Base-by-base conservation (phyloP, 1,284 basidiomycete species). In the Heterobasidion parviporum region DNA sequence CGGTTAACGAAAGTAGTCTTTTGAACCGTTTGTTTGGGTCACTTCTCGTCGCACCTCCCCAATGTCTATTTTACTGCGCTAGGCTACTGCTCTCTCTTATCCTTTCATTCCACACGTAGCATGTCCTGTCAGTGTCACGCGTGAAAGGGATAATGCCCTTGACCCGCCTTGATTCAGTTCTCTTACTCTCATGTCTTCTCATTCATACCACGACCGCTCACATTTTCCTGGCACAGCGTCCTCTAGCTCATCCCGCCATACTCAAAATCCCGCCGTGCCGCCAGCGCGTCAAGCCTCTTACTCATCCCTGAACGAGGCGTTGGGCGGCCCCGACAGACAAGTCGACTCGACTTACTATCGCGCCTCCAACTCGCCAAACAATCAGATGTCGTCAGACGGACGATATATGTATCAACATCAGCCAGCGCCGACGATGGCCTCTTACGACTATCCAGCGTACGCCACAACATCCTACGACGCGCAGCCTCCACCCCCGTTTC, bases 371-470 rank as follows among this genome's bases (percentile, higher is more conserved):
- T 53, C 60, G n/a, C 26, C 56, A 47, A 43, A 57, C 45, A 46
- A 62, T 32, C 60, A 61, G 41, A 80, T 82, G 79, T 70, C 80
- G 26, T 76, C 80, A 52, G 82, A 83, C 67, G 72, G 76, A 44
- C 72, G 81, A 59, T 82, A 82, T 64, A 72, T 82, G 66, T 85
- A 86, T 66, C 73, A 76, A 41, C 70, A 73, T 52, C 72, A 74
- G 18, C 46, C n/a, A 57, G 71, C 72, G 58, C 67, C 73, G 60
- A 68, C 71, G 57, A 67, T 71, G 62, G 66, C 68, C 57, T 65
- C 72, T 44, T 85, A 87, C 66, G 77, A 78, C 59, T 82, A 82
- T 62, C 56, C 75, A 41, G 63, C 71, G 43, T 80, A 78, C 60
- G 68, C 74, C 8, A 63, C 70, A 16, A 62, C 71, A 10, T 63